Conservation (phyloP, 257 asterid species). For the Lycium ferocissimum region DNA sequence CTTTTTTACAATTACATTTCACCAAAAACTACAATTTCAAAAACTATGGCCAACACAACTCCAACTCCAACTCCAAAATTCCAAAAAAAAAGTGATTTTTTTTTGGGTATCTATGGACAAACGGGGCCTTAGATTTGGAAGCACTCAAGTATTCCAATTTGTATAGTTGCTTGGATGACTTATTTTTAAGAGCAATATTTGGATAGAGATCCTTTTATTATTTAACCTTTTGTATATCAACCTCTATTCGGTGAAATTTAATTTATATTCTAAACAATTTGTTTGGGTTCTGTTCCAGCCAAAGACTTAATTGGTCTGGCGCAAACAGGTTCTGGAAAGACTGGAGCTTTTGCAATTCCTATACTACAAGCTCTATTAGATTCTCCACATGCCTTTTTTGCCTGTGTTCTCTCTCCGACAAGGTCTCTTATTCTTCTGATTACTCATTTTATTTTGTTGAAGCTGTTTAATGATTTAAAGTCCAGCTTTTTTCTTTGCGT, state of each 20-base stretch:
- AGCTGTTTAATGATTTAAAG: background rate
- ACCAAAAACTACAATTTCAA: too few relatives aligned
- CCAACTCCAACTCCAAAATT: too few relatives aligned
- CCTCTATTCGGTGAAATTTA: background rate
- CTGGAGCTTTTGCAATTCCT: constrained; percentile 91
- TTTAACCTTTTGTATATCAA: background rate
- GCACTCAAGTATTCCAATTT: background rate
- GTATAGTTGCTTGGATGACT: background rate
- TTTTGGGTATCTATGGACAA: too few relatives aligned
- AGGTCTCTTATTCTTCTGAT: constrained; percentile 33
- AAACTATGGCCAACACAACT: too few relatives aligned
- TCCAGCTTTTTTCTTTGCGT: background rate
- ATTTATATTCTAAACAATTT: too few relatives aligned
- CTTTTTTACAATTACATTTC: too few relatives aligned
- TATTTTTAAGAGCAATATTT: background rate
- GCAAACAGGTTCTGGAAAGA: constrained; percentile 95
- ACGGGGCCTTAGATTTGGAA: too few relatives aligned
- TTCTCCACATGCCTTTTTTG: constrained; percentile 75
- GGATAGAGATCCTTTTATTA: background rate
- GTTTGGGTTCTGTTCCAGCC: constrained; percentile 37
- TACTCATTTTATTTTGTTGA: background rate
- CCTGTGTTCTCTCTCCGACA: constrained; percentile 86
- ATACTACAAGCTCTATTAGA: constrained; percentile 77
- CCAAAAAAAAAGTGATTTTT: too few relatives aligned
- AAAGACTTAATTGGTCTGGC: constrained; percentile 89